Percentiles rank a stretch among this genome's conserved stretches.
Conservation (phyloP, 208 protist species). For the Wallacemonas sp. region DNA sequence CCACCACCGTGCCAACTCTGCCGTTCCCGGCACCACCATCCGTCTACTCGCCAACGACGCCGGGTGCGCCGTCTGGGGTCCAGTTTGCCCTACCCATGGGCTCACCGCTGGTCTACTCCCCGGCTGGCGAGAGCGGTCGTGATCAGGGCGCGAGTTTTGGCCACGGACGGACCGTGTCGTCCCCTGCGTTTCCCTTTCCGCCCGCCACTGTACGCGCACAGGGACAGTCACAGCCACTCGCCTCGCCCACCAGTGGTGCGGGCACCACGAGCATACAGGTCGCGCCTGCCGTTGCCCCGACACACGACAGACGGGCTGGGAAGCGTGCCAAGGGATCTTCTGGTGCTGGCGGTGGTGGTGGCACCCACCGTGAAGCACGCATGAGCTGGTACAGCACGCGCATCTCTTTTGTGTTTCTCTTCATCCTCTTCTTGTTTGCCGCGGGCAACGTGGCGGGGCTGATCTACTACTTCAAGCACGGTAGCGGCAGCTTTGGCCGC, state of each 20-base stretch:
- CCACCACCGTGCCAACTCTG: no score
- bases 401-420: constrained; percentile 19
- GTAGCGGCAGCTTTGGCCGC: background rate
- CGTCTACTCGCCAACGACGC: no score
- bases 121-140: no score
- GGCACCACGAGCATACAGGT: background rate
- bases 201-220: no score
- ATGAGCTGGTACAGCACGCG: constrained; percentile 17
- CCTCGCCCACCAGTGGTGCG: background rate
- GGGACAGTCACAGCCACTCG: no score
- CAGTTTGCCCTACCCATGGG: no score
- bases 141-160: no score
- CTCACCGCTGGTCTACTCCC: no score
- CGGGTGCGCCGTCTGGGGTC: no score
- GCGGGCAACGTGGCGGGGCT: constrained; percentile 13
- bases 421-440: constrained; percentile 20
- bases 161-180: no score
- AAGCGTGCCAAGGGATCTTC: background rate
- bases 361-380: background rate
- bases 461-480: constrained; percentile 11
- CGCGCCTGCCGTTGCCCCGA: background rate
- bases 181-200: no score
- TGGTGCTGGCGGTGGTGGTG: background rate
- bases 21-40: no score
- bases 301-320: background rate